Base-by-base conservation (phyloP, 176 grass and related monocot genomes). In the Guadua angustifolia region DNA sequence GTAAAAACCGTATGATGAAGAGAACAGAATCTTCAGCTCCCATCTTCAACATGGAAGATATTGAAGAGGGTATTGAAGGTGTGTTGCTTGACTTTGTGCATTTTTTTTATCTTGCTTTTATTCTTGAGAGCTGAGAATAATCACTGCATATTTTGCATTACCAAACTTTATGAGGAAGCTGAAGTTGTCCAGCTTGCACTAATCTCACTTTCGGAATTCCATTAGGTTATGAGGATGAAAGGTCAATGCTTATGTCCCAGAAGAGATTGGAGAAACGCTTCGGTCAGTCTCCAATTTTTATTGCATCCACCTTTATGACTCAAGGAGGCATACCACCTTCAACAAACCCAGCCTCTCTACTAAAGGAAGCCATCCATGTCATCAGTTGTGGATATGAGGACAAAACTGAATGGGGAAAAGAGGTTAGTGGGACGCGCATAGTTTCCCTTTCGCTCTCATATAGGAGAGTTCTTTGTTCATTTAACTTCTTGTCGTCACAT, bases 11-110 rank as follows among this genome's bases (percentile, higher is more conserved):
- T 47, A 89, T 90, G 72, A 93, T 96, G 91, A 96, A 99, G 88
- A 91, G 97, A 85, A 99, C 97, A 15, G 97, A 99, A 86, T 99
- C 97, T 79, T 94, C 93, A 75, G 89, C 91, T 75, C 97, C 97
- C 43, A 99, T 99, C 84, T 99, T 99, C 70, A 99, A 99, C 89
- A 99, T 99, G 97, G 97, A 99, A 64, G 97, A 99, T 76, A 95
- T 99, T 40, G 97, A 99, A 70, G 97, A 99, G 83, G 97, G 97
- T 24, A 87, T 94, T 86, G 97, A 99, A 90, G 97, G 97, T 99
- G 49, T 72, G 87, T 74, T 16, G 19, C 59, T 85, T 83, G 38
- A 40, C n/a, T 0, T 43, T 43, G 17, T 78, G 62, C 52, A 55
- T 53, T 51, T 74, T 73, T 73, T 38, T 59, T 74, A 73, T 4